Base-by-base conservation (phyloP, 2,329 filamentous ascomycete genomes). In the Cladosporium halotolerans region DNA sequence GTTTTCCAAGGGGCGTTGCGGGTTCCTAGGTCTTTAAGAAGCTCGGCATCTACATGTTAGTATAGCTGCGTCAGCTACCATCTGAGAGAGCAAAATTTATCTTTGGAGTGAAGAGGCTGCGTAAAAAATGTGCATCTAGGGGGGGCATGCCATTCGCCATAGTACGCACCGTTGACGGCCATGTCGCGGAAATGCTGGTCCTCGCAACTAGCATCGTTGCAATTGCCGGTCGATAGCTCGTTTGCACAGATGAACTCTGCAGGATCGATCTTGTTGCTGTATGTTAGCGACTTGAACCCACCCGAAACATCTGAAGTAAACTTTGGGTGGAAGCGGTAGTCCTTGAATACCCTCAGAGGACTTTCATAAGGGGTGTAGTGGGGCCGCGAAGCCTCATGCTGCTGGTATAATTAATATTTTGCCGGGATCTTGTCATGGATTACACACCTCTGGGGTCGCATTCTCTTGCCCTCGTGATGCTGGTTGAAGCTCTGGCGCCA, bases 281-380 rank as follows among this genome's bases (percentile, higher is more conserved):
- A 97, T 41, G 91, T 97, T 75, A 95, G 78, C 59, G 93, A 97
- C 66, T 86, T 85, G 66, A 90, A 85, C 41, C 92, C 92, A 57
- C 85, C 86, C 53, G 81, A 68, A 54, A 96, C 83, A 53, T 81
- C 75, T 46, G 85, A 70, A 59, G 77, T 75, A 72, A 84, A 97
- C 48, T 81, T 76, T 32, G 89, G 88, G 67, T 97, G 91, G 68
- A 92, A 96, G 62, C 92, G 89, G 72, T 88, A 99, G 36, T 88
- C 86, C 68, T 84, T 89, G 70, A 97, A 96, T 62, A 81, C 80
- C 61, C 81, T 83, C 56, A 99, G 76, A 32, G 90, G 88, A 66
- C 89, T 95, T 66, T 87, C 79, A 71, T 99, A 99, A 2, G 89
- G 84, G 33, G 76, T 76, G 58, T 59, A 69, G 32, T 52, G 55